Conservation (phyloP, 2,329 filamentous ascomycete genomes). For the Podosphaera fusca region DNA sequence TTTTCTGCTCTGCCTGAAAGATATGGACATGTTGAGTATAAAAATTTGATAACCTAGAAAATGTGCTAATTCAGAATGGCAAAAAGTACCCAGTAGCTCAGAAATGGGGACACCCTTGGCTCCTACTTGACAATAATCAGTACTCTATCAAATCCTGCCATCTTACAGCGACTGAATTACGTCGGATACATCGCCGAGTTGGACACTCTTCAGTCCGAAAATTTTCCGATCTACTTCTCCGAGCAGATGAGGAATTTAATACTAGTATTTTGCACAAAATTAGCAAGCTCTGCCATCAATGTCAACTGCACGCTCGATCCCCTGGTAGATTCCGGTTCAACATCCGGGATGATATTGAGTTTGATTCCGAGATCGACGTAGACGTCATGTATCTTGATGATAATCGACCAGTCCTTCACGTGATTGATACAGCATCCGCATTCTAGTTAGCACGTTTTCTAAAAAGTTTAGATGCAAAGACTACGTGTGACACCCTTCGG, state of each 20-base stretch:
- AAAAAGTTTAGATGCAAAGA: background rate
- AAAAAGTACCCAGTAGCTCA: background rate
- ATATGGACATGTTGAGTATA: background rate
- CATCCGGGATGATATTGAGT: background rate
- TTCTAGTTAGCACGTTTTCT: background rate
- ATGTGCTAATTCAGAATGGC: background rate
- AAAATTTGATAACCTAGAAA: background rate
- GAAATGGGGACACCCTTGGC: background rate
- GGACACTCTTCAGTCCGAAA: background rate
- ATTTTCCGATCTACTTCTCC: background rate
- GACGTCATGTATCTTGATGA: background rate
- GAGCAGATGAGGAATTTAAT: background rate
- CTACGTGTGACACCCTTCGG: slow-evolving; percentile 1
- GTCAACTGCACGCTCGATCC: background rate
- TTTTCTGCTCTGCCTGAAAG: background rate
- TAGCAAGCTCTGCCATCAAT: no score
- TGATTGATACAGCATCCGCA: no score
- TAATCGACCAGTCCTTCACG: no score
- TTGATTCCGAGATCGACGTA: background rate
- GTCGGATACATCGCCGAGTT: background rate
- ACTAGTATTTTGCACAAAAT: no score
- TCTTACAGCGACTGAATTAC: background rate
- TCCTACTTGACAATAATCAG: background rate
- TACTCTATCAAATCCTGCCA: background rate
- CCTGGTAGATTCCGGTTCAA: background rate